Evolutionary conservation across 129 eudicot species (phyloP), one percentile per base, ranked within the genome.

Genomic region (Sambucus nigra): DNA sequence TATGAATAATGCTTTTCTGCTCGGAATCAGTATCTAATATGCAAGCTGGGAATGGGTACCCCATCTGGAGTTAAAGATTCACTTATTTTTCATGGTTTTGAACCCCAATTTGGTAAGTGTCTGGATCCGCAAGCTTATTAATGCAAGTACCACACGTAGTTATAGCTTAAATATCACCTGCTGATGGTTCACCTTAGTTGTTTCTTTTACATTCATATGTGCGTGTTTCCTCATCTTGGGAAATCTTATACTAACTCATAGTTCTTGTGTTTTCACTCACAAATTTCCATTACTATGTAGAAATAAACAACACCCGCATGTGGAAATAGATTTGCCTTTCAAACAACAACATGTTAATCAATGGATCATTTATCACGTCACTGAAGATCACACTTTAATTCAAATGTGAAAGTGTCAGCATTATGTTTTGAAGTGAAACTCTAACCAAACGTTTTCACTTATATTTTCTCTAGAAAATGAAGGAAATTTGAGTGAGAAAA

Each of bases 51-150:
- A 88, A 84, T 0, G 86, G 80, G 3, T 56, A 84, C 60, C 27
- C 82, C 92, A 49, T 88, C 94, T 6, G 85, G 75, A 16, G 80
- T 68, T 56, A 88, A 72, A 63, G 53, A 73, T 15, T 78, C 76
- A 15, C 72, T 69, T 47, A 55, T 76, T 66, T 84, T 50, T 76
- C 83, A 22, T 84, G 78, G 68, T 84, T 88, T 41, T 84, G 92
- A 7, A 84, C 79, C 25, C 88, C 97, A 47, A 89, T 76, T 42
- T 73, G 88, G 63, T 80, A 76, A 19, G 97, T 84, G 40, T 89
- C 97, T 57, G 93, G 69, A 60, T 89, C 97, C 0, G 88, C 81
- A 48, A 84, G 74, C 80, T 89, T 89, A 53, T 76, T 63, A 89
- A 63, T 11, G 97, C 85, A 56, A 73, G 45, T 59, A 75, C 66